phyloP scores from a whole-genome alignment of 805 yeast genomes.

The Yamadazyma tumulicola region DNA sequence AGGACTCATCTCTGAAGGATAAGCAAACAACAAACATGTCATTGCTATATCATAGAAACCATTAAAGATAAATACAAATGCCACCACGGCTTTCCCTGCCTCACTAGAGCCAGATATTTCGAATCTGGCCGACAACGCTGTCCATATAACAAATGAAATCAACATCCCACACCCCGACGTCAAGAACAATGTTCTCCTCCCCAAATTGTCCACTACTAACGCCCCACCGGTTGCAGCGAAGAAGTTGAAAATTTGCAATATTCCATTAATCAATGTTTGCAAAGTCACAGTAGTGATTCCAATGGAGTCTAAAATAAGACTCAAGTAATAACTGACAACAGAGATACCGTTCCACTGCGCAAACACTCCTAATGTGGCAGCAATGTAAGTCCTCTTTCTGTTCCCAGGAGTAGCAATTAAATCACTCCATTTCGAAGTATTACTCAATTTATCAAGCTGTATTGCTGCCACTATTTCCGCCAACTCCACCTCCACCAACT shows the following conservation, averaged over 20 bases:
- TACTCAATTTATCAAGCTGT: slow-evolving; percentile 35
- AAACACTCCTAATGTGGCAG: slow-evolving; percentile 25
- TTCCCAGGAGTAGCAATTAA: slow-evolving; percentile 36
- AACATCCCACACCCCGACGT: slow-evolving; percentile 26
- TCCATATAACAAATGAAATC: slow-evolving; percentile 21
- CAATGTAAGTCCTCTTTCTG: slow-evolving; percentile 36
- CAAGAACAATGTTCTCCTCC: slow-evolving; percentile 27
- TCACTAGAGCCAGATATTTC: slow-evolving; percentile 11
- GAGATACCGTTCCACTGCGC: slow-evolving; percentile 49
- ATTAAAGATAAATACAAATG: slow-evolving; percentile 16
- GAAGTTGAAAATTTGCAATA: slow-evolving; percentile 13
- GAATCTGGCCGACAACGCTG: slow-evolving; percentile 21
- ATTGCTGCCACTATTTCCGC: slow-evolving; percentile 37
- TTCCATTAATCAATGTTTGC: slow-evolving; percentile 14
- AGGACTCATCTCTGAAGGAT: slow-evolving; percentile 16
- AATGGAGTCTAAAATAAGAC: slow-evolving; percentile 13
- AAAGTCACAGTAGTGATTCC: slow-evolving; percentile 14
- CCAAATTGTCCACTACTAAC: slow-evolving; percentile 17
- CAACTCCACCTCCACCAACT: slow-evolving; percentile 28
- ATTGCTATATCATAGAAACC: slow-evolving; percentile 14
- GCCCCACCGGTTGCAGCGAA: slow-evolving; percentile 20
- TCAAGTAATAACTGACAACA: slow-evolving; percentile 31
- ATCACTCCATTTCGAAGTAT: slow-evolving; percentile 34
- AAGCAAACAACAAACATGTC: slow-evolving; percentile 13
- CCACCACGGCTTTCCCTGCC: slow-evolving; percentile 14